Evolutionary conservation across 169 alveolate species (phyloP), one percentile per base, ranked within the genome.

Genomic region (Babesia bovis): DNA sequence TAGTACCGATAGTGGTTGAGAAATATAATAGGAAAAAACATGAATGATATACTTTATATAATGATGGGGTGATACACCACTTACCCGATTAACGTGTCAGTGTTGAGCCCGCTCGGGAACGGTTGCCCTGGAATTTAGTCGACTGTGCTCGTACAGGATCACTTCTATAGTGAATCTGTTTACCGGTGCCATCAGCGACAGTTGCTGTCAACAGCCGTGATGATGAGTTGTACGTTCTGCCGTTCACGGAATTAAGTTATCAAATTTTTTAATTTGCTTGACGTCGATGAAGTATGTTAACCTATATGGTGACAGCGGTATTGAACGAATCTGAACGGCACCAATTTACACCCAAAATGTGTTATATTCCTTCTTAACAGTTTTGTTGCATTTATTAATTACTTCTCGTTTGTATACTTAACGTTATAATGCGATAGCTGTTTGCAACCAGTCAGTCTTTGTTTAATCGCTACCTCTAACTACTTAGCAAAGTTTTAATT

Each of bases 61-160:
- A 7, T 9, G 38, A 23, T 67, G 65, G 68, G 78, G 66, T 45
- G 5, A 4, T 2, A 13, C 6, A 1, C 19, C 1, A 2, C 1
- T 56, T 50, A 67, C 83, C 87, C 87, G 87, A 19, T 6, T 28
- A 35, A 38, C 19, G 82, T 70, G 65, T 50, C 15, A 36, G 7
- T 36, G 5, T 10, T 47, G 33, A 32, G 51, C 21, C 44, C 69
- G 26, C 44, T 26, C 33, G 13, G 19, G 50, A 28, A 12, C 38
- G 35, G 44, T 19, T n/a, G 25, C 32, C 13, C 33, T 28, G 36
- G 30, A 21, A 32, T n/a, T 67, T 44, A 58, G 92, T 86, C 92
- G 92, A 86, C 92, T 86, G 92, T 86, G 90, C 92, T 86, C 92
- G 92, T 79, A 86, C 92, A 81, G 92, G 92, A 86, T 86, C 92